A percentile compares a stretch with the other conserved stretches of the same genome.
Evolutionary conservation across 208 protist species (phyloP).

Genomic region (Wallacemonas sp.): DNA sequence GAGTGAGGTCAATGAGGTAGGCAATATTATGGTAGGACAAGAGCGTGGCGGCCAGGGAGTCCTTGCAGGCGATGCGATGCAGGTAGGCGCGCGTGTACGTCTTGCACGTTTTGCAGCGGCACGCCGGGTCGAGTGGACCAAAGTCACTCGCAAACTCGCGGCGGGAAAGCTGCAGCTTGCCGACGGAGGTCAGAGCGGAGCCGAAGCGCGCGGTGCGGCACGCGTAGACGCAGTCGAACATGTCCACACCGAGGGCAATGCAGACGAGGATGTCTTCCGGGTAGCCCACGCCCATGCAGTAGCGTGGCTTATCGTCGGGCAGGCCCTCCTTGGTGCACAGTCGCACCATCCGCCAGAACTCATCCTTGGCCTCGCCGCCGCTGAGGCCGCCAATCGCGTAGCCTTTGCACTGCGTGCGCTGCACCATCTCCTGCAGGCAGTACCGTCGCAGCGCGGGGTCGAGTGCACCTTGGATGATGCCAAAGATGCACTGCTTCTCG

Average conservation of each 20-base stretch:
- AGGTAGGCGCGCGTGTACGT: constrained; percentile 95
- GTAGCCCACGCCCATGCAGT: constrained; percentile 99
- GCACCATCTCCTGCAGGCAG: constrained; percentile 94
- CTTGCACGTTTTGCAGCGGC: constrained; percentile 91
- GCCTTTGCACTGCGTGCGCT: constrained; percentile 93
- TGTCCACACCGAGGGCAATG: constrained; percentile 98
- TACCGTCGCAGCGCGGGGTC: constrained; percentile 85
- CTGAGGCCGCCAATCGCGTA: constrained; percentile 99
- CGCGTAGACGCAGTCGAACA: constrained; percentile 99
- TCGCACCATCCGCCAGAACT: constrained; percentile 95
- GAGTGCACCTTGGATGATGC: constrained; percentile 98
- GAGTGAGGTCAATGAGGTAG: constrained; percentile 95
- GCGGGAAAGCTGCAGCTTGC: constrained; percentile 84
- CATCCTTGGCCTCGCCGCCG: constrained; percentile 98
- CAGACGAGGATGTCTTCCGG: constrained; percentile 99
- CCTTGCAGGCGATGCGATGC: constrained; percentile 88
- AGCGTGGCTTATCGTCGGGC: constrained; percentile 95
- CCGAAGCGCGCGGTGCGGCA: constrained; percentile 98
- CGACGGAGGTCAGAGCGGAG: constrained; percentile 88
- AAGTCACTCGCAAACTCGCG: constrained; percentile 73
- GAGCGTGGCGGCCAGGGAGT: constrained; percentile 91
- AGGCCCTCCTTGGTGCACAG: constrained; percentile 89
- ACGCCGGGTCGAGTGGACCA: constrained; percentile 85
- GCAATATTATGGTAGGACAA: constrained; percentile 98
- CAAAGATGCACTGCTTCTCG: constrained; percentile 98